Percentiles rank a stretch among this genome's conserved stretches.
These are phyloP conservation scores for Aspergillus fischeri DNA, from an alignment of 2,329 filamentous ascomycete species.

Conservation along the genomic window DNA sequence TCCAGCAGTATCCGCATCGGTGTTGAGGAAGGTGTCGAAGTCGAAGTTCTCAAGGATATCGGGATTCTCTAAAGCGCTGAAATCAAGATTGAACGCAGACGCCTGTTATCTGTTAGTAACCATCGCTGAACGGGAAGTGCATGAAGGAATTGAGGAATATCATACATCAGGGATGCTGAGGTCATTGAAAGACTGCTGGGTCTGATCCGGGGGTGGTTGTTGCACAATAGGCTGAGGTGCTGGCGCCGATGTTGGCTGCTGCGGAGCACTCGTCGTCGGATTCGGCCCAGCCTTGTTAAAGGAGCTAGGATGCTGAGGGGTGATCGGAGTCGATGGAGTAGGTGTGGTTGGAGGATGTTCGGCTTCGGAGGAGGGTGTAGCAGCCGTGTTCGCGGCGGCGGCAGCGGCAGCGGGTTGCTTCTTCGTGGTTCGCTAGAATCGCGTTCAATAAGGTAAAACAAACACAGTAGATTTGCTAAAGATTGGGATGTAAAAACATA, in stretches of 20 bases:
- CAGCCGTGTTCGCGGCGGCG: constrained; percentile 36
- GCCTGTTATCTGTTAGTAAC: constrained; percentile 23
- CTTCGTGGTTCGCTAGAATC: constrained; percentile 39
- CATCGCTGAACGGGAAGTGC: neutral
- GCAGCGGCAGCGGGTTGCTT: constrained; percentile 36
- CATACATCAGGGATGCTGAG: constrained; percentile 37
- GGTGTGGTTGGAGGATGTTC: constrained; percentile 46
- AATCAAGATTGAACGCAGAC: constrained; percentile 39
- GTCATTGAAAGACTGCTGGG: constrained; percentile 29
- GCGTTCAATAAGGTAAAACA: constrained; percentile 15
- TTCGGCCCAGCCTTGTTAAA: constrained; percentile 41
- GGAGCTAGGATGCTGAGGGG: constrained; percentile 43
- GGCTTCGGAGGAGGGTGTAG: constrained; percentile 43
- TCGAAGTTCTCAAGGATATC: constrained; percentile 56
- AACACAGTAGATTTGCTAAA: neutral
- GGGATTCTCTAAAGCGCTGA: constrained; percentile 43
- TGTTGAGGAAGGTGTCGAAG: constrained; percentile 64
- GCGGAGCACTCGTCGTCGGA: constrained; percentile 28
- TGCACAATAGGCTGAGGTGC: constrained; percentile 34
- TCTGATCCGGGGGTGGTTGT: constrained; percentile 31
- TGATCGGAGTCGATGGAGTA: constrained; percentile 48
- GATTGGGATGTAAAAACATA: constrained; percentile 24
- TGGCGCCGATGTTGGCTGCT: constrained; percentile 34
- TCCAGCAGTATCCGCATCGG: constrained; percentile 42
- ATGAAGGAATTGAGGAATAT: constrained; percentile 1